Base-by-base conservation (phyloP, 2,329 filamentous ascomycete genomes). In the Epichloe bromicola region DNA sequence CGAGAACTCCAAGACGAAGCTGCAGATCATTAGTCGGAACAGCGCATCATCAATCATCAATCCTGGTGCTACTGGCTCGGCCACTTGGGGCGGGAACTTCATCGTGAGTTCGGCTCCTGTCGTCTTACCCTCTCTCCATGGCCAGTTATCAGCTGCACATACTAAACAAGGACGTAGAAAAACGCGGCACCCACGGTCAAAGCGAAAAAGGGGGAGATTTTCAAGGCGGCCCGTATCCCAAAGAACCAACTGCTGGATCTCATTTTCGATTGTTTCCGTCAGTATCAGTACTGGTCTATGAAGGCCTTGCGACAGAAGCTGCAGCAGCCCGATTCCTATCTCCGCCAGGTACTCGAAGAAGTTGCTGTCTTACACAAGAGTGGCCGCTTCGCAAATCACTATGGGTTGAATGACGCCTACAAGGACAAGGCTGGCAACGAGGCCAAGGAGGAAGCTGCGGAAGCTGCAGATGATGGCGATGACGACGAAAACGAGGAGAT, bases 271-370 rank as follows among this genome's bases (percentile, higher is more conserved):
- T 85, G 83, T 63, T 98, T 96, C 80, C 80, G 83, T 51, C 74
- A 85, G 61, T 95, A 86, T 74, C 82, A 84, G 60, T 97, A 93
- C 68, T 98, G 91, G 90, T 83, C 86, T n/a, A 86, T 97, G 75
- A 90, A 88, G 63, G 80, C 85, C 5, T 78, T 98, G 58, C 88
- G 88, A 56, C 75, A 81, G 48, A 73, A 78, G 54, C 79, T 94
- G 39, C 79, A 83, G 53, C 93, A 98, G 69, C 93, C 93, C 1
- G 93, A 97, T 65, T 83, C 85, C n/a, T 97, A 90, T 66, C 79
- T 98, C 55, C 88, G 91, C 50, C 81, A 93, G 63, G 85, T 83
- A 1, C 70, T 98, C 58, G 85, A 90, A 55, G 82, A 88, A 62
- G 80, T 97, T 53, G 91, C 88, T 0, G 80, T 86, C 19, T 70